Evolutionary conservation across 306 rosid genomes (phyloP), one percentile per base, ranked within the genome.

Genomic region (Neltuma alba): DNA sequence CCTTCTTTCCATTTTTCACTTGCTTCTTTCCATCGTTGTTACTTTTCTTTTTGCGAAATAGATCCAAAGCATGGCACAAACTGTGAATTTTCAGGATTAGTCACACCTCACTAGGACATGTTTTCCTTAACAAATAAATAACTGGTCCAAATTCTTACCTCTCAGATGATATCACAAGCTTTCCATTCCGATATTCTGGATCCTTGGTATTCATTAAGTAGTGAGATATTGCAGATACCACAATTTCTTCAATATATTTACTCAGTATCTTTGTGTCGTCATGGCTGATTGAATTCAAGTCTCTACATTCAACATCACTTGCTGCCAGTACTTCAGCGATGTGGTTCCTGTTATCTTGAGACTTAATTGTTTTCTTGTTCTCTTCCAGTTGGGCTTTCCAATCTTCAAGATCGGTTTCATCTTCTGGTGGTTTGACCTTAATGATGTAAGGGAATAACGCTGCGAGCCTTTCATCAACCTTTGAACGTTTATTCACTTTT

Each of bases 261-360:
- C 61, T 54, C 21, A 54, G 30, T 54, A 8, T 54, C 61, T 54
- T 54, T 54, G 61, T 54, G 28, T 54, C 61, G 14, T 54, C 27
- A 54, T 54, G 61, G 61, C 6, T 54, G 30, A 54, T 54, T 54
- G 61, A 54, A 54, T 54, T 54, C 61, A 54, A n/a, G 61, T 54
- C 61, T 3, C 21, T 20, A 54, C 61, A 54, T 54, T 54, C 61
- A 54, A 54, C 61, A 54, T 54, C 61, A 54, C 21, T 54, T 21
- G 1, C 61, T 54, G 61, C 61, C 5, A 54, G 61, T 54, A 54
- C 61, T 54, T 21, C 61, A 54, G 30, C 30, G 1, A 54, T 54
- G 61, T 21, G 61, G 61, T 54, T 54, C 21, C 61, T 54, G 13
- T 54, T 54, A 54, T 54, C 61, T 21, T n/a, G 30, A 54, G 30